Evolutionary conservation across 2,329 filamentous ascomycete species (phyloP).

Genomic region (Macrophomina tecta): DNA sequence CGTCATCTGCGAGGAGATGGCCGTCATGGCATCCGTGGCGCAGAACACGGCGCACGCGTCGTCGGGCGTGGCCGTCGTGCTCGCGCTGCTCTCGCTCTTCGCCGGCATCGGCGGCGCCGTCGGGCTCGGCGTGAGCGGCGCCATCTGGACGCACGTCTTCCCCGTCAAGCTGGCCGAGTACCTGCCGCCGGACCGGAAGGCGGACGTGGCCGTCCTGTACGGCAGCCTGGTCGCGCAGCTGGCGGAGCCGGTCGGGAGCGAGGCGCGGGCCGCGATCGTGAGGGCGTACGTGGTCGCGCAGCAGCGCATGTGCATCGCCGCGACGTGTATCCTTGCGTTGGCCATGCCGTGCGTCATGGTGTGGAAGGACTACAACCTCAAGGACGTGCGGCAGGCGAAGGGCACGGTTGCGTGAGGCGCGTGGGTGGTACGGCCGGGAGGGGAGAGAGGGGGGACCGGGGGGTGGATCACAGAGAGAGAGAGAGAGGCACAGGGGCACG

Average conservation of each 20-base stretch:
- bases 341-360: conserved; percentile 37
- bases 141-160: conserved; percentile 67
- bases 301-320: conserved; percentile 49
- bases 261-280: conserved; percentile 49
- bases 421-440: not conserved
- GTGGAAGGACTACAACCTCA: conserved; percentile 43
- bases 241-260: conserved; percentile 55
- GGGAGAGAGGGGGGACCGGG: not conserved
- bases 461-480: not conserved
- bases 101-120: conserved; percentile 57
- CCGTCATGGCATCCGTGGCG: conserved; percentile 27
- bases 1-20: conserved; percentile 31
- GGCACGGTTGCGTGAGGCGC: conserved; percentile 30
- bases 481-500: not conserved
- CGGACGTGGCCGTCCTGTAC: conserved; percentile 48
- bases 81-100: conserved; percentile 67
- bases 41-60: conserved; percentile 43
- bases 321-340: conserved; percentile 39
- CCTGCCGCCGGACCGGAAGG: conserved; percentile 41
- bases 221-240: conserved; percentile 61
- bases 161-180: conserved; percentile 52
- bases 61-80: conserved; percentile 63
- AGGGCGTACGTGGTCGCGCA: conserved; percentile 44
- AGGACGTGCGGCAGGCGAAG: conserved; percentile 43
- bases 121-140: conserved; percentile 59